Conservation (phyloP, 805 yeast species). For the Saccharomyces cerevisiae region DNA sequence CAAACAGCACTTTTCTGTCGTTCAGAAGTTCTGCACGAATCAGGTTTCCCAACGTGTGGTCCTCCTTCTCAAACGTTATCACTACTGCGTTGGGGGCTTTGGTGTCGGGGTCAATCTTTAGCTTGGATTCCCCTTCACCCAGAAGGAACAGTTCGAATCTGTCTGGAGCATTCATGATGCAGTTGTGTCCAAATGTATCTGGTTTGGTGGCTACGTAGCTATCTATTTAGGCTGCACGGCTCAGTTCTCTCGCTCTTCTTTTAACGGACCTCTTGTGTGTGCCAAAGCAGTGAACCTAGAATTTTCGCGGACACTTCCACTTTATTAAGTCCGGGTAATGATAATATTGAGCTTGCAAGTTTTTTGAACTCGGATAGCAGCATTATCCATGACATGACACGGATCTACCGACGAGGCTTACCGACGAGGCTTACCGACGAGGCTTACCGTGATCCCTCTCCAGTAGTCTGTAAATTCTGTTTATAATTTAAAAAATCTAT, state of each 20-base stretch:
- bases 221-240: background rate
- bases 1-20: conserved; percentile 86
- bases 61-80: conserved; percentile 91
- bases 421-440: too few relatives aligned
- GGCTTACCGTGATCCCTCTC: too few relatives aligned
- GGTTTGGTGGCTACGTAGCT: background rate
- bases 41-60: conserved; percentile 90
- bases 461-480: too few relatives aligned
- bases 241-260: background rate
- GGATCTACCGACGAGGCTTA: too few relatives aligned
- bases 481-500: too few relatives aligned
- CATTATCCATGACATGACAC: background rate
- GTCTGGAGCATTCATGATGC: conserved; percentile 95
- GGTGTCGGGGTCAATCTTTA: conserved; percentile 85
- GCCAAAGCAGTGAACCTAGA: background rate
- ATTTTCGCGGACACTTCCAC: background rate
- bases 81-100: conserved; percentile 93
- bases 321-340: background rate
- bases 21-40: conserved; percentile 77
- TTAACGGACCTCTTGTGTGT: background rate
- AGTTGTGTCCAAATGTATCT: background rate
- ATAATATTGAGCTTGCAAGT: too few relatives aligned
- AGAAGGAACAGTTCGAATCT: conserved; percentile 92
- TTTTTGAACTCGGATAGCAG: background rate
- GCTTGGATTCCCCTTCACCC: conserved; percentile 96